A percentile compares a stretch with the other conserved stretches of the same genome.
Evolutionary conservation across 352 stramenopile genomes (phyloP).

Genomic region (Aphanomyces cochlioides): DNA sequence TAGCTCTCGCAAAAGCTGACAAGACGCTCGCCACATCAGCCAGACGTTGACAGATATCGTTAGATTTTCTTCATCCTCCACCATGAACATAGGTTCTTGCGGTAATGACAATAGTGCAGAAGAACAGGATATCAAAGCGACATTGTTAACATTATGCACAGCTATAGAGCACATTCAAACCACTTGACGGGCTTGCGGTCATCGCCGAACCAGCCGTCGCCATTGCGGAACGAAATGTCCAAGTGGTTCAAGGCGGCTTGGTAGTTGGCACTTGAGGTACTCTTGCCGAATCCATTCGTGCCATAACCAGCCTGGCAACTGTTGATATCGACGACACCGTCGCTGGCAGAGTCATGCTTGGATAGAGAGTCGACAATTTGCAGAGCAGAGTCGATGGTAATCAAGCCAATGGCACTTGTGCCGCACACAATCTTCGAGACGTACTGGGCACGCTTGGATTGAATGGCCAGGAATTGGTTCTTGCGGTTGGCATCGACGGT

Average conservation of each 20-base stretch:
- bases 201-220: slow-evolving; percentile 45
- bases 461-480: background rate
- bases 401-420: slow-evolving; percentile 37
- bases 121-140: too few relatives aligned
- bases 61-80: too few relatives aligned
- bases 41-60: too few relatives aligned
- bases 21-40: too few relatives aligned
- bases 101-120: too few relatives aligned
- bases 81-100: too few relatives aligned
- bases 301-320: slow-evolving; percentile 46
- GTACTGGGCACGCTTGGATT: background rate
- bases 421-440: slow-evolving; percentile 48
- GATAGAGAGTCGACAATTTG: slow-evolving; percentile 34
- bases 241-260: slow-evolving; percentile 56
- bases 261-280: slow-evolving; percentile 45
- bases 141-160: background rate
- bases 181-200: slow-evolving; percentile 61
- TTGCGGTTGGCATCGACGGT: background rate
- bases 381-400: slow-evolving; percentile 39
- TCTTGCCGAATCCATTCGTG: slow-evolving; percentile 36
- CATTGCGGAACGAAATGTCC: slow-evolving; percentile 56
- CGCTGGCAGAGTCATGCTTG: slow-evolving; percentile 44
- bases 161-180: slow-evolving; percentile 46
- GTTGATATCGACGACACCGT: slow-evolving; percentile 56
- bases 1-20: too few relatives aligned